Evolutionary conservation across 257 asterid species (phyloP).

Genomic region (Buddleja alternifolia): DNA sequence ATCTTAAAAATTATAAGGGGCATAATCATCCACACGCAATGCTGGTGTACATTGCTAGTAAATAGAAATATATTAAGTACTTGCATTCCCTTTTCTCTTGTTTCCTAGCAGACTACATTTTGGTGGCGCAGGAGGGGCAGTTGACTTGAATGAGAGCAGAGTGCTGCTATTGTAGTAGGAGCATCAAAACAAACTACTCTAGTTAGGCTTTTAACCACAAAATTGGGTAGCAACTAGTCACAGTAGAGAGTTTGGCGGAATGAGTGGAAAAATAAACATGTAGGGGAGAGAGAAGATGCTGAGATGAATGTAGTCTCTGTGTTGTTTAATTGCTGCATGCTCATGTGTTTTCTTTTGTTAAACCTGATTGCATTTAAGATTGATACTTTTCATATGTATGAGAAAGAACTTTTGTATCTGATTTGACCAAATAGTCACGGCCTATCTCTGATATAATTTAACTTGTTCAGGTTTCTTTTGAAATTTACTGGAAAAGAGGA

Average conservation of each 20-base stretch:
- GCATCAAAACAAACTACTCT: neutral
- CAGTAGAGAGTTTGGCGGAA: neutral
- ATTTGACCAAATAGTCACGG: constrained; percentile 1
- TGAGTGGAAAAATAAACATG: neutral
- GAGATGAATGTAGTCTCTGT: neutral
- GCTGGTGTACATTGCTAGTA: too few relatives aligned
- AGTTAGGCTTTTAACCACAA: neutral
- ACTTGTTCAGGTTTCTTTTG: constrained; percentile 65
- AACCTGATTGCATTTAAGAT: neutral
- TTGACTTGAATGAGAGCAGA: too few relatives aligned
- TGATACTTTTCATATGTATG: neutral
- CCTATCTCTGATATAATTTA: constrained; percentile 3
- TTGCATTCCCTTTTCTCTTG: too few relatives aligned
- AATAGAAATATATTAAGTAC: too few relatives aligned
- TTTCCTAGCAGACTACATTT: too few relatives aligned
- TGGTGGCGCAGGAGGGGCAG: too few relatives aligned
- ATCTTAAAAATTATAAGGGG: too few relatives aligned
- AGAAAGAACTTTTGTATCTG: neutral
- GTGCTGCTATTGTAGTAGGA: too few relatives aligned
- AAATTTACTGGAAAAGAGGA: constrained; percentile 84
- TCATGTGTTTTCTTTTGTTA: neutral
- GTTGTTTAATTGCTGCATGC: neutral
- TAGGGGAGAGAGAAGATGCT: neutral
- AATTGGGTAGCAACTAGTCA: neutral
- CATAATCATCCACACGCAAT: too few relatives aligned